Conservation (phyloP, 352 stramenopile genomes). For the Bremia lactucae region DNA sequence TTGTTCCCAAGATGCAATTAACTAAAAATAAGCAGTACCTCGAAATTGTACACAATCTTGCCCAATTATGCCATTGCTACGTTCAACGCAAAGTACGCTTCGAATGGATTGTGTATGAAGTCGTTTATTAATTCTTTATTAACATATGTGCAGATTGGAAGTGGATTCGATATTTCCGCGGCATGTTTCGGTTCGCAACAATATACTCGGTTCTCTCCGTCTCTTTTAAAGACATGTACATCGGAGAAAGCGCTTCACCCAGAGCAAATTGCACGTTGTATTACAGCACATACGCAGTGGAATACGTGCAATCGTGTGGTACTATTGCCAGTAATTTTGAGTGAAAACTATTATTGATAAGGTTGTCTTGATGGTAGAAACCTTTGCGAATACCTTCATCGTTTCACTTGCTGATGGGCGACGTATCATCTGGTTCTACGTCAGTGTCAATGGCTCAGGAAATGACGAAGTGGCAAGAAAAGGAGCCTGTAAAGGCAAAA, state of each 20-base stretch:
- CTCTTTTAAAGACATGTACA: conserved; percentile 45
- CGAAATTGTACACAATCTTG: conserved; percentile 89
- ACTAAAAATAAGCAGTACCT: conserved; percentile 12
- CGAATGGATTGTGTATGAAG: too few species aligned
- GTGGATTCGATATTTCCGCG: conserved; percentile 93
- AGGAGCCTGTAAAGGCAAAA: conserved; percentile 20
- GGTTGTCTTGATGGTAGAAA: conserved; percentile 25
- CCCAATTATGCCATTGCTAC: conserved; percentile 91
- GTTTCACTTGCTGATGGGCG: conserved; percentile 90
- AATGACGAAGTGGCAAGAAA: conserved; percentile 44
- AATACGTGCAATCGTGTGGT: conserved; percentile 38
- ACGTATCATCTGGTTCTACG: conserved; percentile 90
- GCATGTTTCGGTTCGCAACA: conserved; percentile 90
- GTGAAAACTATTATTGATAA: too few species aligned
- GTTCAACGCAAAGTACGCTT: conserved; percentile 89
- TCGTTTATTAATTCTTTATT: too few species aligned
- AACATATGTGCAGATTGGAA: conserved; percentile 73
- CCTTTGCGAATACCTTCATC: conserved; percentile 47
- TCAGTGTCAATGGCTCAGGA: conserved; percentile 79
- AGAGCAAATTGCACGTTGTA: conserved; percentile 38
- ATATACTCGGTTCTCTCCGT: conserved; percentile 85
- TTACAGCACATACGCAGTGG: conserved; percentile 37
- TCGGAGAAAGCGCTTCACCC: conserved; percentile 38
- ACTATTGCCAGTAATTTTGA: not conserved
- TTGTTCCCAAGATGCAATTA: conserved; percentile 36